Evolutionary conservation across 2,329 filamentous ascomycete genomes (phyloP).

Genomic region (Penicillium sp.): DNA sequence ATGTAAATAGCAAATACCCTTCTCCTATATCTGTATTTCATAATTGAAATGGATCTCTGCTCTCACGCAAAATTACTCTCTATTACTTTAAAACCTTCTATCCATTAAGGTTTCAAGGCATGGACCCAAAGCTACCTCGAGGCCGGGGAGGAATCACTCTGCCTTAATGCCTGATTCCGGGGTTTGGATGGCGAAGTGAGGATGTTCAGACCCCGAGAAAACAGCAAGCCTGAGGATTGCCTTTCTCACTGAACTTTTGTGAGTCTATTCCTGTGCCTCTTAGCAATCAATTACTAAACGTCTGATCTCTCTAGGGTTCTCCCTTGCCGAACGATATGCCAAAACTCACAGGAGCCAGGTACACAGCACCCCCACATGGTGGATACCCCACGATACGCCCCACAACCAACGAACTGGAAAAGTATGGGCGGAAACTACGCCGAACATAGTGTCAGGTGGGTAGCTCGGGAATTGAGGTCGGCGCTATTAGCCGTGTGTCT

Average conservation of each 20-base stretch:
- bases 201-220: neutral
- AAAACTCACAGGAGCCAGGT: neutral
- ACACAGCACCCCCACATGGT: constrained; percentile 1
- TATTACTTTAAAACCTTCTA: neutral
- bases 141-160: neutral
- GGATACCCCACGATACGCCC: constrained; percentile 27
- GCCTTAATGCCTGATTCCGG: neutral
- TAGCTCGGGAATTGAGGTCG: constrained; percentile 19
- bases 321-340: too few relatives aligned
- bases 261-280: neutral
- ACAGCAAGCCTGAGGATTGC: too few relatives aligned
- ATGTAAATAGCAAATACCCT: neutral
- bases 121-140: neutral
- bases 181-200: neutral
- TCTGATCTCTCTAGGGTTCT: neutral
- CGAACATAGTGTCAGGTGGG: constrained; percentile 1
- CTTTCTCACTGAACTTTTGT: neutral
- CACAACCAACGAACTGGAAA: constrained; percentile 11
- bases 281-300: neutral
- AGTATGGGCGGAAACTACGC: neutral
- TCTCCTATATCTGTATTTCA: neutral
- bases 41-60: neutral
- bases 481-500: constrained; percentile 11
- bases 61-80: neutral
- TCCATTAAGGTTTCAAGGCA: neutral